Evolutionary conservation across 2,329 filamentous ascomycete genomes (phyloP).

Genomic region (Drechmeria coniospora): DNA sequence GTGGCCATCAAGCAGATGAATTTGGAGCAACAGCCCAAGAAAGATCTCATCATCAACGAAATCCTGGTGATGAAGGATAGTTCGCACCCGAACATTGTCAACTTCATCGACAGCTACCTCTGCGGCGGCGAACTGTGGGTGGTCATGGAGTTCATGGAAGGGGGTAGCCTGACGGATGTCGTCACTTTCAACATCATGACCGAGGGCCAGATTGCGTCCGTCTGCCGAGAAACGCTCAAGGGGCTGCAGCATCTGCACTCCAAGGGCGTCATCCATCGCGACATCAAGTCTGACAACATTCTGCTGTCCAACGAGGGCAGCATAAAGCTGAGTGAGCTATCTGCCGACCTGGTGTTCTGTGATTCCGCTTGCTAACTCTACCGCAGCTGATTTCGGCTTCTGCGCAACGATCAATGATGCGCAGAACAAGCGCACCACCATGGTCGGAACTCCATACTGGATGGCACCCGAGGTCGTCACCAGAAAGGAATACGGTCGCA

Average conservation of each 20-base stretch:
- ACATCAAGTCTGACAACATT: constrained; percentile 99
- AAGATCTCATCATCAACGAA: constrained; percentile 97
- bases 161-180: constrained; percentile 90
- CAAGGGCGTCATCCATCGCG: constrained; percentile 93
- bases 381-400: constrained; percentile 85
- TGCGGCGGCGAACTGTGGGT: constrained; percentile 89
- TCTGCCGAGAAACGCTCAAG: constrained; percentile 83
- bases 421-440: constrained; percentile 93
- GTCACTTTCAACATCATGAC: constrained; percentile 99
- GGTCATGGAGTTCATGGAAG: constrained; percentile 99
- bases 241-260: constrained; percentile 92
- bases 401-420: constrained; percentile 96
- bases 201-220: constrained; percentile 89
- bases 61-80: constrained; percentile 99
- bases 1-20: constrained; percentile 99
- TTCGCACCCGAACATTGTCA: constrained; percentile 96
- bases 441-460: constrained; percentile 99
- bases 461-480: constrained; percentile 99
- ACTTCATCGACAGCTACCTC: constrained; percentile 95
- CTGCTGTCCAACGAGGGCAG: constrained; percentile 84
- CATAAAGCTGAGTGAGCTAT: constrained; percentile 84
- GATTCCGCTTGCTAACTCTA: constrained; percentile 8
- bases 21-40: constrained; percentile 94
- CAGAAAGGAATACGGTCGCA: constrained; percentile 91
- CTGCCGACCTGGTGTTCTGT: not conserved